Evolutionary conservation across 805 yeast genomes (phyloP).

Genomic region (Hanseniaspora nectarophila): DNA sequence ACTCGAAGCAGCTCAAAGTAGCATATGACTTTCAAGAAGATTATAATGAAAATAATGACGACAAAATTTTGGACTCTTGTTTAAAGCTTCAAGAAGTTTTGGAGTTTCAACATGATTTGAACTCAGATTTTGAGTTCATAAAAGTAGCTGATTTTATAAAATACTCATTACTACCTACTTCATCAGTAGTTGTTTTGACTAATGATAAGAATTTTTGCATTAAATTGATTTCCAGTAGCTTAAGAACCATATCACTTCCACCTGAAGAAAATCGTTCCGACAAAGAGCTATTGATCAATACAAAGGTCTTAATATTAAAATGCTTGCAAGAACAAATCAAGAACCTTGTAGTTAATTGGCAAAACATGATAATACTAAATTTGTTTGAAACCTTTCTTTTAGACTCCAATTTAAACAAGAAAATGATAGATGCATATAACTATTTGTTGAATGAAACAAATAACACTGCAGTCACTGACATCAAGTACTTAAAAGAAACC

Average conservation of each 20-base stretch:
- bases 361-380: neutral
- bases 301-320: constrained; percentile 3
- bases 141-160: neutral
- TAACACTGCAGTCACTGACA: neutral
- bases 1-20: neutral
- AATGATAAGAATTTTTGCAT: constrained; percentile 12
- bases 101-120: neutral
- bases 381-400: neutral
- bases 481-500: neutral
- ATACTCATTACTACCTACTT: constrained; percentile 1
- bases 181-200: neutral
- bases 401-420: neutral
- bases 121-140: neutral
- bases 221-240: neutral
- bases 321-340: constrained; percentile 2
- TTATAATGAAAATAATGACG: constrained; percentile 1
- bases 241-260: constrained; percentile 10
- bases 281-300: neutral
- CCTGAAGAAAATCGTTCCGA: neutral
- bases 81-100: constrained; percentile 2
- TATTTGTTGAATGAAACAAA: neutral
- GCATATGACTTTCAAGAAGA: neutral
- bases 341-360: neutral
- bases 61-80: neutral
- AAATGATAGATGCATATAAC: neutral